Conservation (phyloP, 805 yeast genomes). For the Starmerella sp. region DNA sequence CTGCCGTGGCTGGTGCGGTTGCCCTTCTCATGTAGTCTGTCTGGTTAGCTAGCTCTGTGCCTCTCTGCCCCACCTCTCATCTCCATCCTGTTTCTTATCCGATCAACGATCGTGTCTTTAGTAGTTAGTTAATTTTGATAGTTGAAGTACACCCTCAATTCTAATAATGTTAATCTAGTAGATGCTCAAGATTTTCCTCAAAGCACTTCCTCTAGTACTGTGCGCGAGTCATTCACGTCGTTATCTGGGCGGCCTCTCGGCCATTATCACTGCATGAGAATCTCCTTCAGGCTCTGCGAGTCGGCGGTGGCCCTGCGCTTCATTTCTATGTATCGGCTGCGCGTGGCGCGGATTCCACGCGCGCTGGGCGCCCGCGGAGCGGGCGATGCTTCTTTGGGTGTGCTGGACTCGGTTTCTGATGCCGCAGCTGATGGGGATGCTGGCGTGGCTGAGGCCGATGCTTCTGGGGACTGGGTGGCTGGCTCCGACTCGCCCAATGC, state of each 20-base stretch:
- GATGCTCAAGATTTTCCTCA: too few species aligned
- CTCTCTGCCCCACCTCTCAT: neutral
- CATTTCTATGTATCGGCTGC: slow-evolving; percentile 81
- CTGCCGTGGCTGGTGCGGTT: neutral
- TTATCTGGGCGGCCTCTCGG: too few species aligned
- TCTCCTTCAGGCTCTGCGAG: slow-evolving; percentile 77
- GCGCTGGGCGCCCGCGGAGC: slow-evolving; percentile 15
- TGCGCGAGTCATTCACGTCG: too few species aligned
- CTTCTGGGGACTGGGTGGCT: neutral
- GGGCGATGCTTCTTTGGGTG: neutral
- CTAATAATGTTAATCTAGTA: neutral
- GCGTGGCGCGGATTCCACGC: slow-evolving; percentile 53
- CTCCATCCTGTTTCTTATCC: neutral
- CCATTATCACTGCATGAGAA: slow-evolving; percentile 52
- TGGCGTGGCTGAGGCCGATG: neutral
- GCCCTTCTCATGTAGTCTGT: slow-evolving; percentile 1
- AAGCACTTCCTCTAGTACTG: too few species aligned
- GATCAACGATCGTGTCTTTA: neutral
- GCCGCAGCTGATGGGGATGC: neutral
- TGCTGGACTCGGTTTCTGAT: neutral
- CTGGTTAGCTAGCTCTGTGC: neutral
- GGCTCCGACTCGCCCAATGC: neutral
- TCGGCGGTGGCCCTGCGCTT: slow-evolving; percentile 89
- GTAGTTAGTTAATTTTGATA: neutral
- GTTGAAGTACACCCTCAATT: neutral